Base-by-base conservation (phyloP, 2,329 filamentous ascomycete genomes). In the Teratosphaeria pseudoeucalypti region DNA sequence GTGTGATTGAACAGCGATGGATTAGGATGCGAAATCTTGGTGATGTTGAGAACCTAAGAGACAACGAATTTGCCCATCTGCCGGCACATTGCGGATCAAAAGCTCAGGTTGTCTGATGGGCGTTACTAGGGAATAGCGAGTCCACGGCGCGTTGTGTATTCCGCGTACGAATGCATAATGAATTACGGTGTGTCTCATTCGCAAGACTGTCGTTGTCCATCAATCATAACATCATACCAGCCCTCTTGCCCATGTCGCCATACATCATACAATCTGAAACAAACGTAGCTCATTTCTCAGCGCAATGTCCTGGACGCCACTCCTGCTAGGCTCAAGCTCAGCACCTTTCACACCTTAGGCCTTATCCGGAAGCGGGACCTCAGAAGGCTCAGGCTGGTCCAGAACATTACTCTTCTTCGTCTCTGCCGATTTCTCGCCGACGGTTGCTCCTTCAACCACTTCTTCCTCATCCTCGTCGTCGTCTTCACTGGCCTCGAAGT, bases 311-410 rank as follows among this genome's bases (percentile, higher is more conserved):
- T 43, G 16, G 16, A n/a, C 37, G 2, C 37, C 37, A 43, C 53
- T 32, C 57, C 58, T 62, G 53, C 52, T 32, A 12, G 59, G 58
- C 29, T 57, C 58, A 52, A 56, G 23, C n/a, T 57, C 58, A 39
- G 54, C 58, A 26, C 39, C 58, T 43, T 63, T 57, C 26, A 54
- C 63, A 26, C 55, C 62, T 34, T 60, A 56, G 11, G 16, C 56
- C 26, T 43, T 49, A 34, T 61, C 58, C 23, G 67, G 66, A 34
- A 67, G 37, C 11, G 67, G 66, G 3, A 67, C 64, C 43, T 69
- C 56, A 2, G 64, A 61, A 1, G 67, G 65, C 57, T 67, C 59
- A 10, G 67, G 63, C 59, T 66, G 65, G 27, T 65, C 65, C 5
- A 69, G 62, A 26, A 52, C 53, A 16, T 54, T 54, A 9, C 23